Evolutionary conservation across 179 eudicot genomes (phyloP).

Genomic region (Sideroxylon spinosum): DNA sequence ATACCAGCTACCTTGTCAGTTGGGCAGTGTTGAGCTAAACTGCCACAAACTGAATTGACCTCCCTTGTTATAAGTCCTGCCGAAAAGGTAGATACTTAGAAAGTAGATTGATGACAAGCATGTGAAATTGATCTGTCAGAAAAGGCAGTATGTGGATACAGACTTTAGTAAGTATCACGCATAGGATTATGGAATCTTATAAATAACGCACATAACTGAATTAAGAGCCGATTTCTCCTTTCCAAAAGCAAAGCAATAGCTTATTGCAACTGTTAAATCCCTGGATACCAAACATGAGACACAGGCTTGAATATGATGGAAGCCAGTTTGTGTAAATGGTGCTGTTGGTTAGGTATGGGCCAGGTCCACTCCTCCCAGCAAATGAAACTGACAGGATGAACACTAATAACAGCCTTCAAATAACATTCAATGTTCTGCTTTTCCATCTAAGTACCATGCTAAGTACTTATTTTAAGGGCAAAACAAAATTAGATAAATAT

Average conservation of each 20-base stretch:
- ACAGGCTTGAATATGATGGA: neutral
- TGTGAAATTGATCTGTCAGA: neutral
- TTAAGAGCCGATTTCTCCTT: neutral
- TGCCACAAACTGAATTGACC: constrained; percentile 12
- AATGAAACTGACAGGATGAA: neutral
- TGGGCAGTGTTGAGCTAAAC: constrained; percentile 20
- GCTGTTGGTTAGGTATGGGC: neutral
- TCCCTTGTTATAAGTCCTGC: constrained; percentile 29
- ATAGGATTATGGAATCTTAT: neutral
- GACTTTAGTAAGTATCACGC: neutral
- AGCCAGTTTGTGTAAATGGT: neutral
- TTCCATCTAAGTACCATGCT: neutral
- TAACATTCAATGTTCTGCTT: too few species aligned
- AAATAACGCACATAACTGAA: neutral
- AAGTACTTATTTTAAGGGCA: neutral
- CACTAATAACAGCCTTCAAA: neutral
- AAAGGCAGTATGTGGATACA: neutral
- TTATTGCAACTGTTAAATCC: neutral
- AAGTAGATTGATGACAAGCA: neutral
- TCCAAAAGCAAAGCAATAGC: neutral
- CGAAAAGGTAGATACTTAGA: constrained; percentile 8
- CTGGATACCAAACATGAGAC: neutral
- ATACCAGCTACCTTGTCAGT: constrained; percentile 12
- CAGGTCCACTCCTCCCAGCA: neutral
- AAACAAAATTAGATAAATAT: neutral